Conservation (phyloP, 75 land plant genomes). For the Ceratopteris richardii region DNA sequence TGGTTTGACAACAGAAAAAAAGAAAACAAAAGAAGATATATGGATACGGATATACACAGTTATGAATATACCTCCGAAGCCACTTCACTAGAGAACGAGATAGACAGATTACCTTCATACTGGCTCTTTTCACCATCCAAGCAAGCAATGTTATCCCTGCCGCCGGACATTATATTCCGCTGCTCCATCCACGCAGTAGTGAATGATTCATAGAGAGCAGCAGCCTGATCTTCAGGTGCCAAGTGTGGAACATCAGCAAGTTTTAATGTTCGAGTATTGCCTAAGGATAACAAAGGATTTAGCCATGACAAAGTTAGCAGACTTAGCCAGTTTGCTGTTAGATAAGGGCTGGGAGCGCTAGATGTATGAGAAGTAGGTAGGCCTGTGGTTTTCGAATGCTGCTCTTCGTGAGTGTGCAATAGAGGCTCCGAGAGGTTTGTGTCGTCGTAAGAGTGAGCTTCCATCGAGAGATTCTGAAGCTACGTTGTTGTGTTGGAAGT, state of each 20-base stretch:
- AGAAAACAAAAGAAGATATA: too few species aligned
- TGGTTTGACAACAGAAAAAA: too few species aligned
- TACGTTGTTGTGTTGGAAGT: too few species aligned
- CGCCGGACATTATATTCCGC: not conserved
- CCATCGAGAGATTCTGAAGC: too few species aligned
- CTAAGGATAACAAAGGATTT: slow-evolving; percentile 37
- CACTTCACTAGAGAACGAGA: too few species aligned
- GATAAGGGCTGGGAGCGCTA: slow-evolving; percentile 15
- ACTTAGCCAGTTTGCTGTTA: slow-evolving; percentile 21
- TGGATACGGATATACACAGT: too few species aligned
- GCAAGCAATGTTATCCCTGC: not conserved
- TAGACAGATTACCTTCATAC: too few species aligned
- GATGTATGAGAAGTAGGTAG: slow-evolving; percentile 3
- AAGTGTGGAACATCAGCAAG: slow-evolving; percentile 52
- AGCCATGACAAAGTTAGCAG: slow-evolving; percentile 60
- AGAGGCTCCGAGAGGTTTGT: too few species aligned
- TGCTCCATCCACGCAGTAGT: slow-evolving; percentile 24
- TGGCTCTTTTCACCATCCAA: too few species aligned
- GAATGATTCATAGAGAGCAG: slow-evolving; percentile 24
- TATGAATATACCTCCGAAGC: too few species aligned
- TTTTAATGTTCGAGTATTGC: slow-evolving; percentile 38
- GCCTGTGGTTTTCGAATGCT: not conserved
- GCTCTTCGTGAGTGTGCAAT: too few species aligned
- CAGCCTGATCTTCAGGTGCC: slow-evolving; percentile 39
- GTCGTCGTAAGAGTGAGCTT: too few species aligned